phyloP scores from a whole-genome alignment of 2,329 filamentous ascomycete species.

The Sporothrix schenckii region DNA sequence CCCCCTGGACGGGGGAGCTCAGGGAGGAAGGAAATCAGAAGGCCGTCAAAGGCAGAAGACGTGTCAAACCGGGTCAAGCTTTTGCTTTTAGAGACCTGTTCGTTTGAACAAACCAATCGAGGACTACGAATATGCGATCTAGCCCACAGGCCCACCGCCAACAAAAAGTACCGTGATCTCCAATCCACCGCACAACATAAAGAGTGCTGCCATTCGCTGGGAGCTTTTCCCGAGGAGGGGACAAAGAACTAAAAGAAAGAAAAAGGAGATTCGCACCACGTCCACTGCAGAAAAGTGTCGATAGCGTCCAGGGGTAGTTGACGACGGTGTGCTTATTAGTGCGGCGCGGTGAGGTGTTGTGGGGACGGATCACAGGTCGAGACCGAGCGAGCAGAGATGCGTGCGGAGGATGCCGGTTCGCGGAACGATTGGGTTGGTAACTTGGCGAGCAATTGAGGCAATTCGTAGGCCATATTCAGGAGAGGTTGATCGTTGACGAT shows the following conservation, averaged over 20 bases:
- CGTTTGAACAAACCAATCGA: slow-evolving; percentile 8
- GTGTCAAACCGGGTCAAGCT: not conserved
- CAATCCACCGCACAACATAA: not conserved
- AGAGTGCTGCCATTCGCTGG: no score
- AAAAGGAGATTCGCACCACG: not conserved
- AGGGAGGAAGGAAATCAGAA: not conserved
- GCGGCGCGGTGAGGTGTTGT: slow-evolving; percentile 4
- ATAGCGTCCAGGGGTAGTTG: slow-evolving; percentile 9
- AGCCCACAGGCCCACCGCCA: not conserved
- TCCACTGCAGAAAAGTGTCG: slow-evolving; percentile 12
- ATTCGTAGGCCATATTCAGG: slow-evolving; percentile 8
- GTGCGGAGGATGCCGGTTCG: not conserved
- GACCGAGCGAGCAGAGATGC: not conserved
- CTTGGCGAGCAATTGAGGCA: slow-evolving; percentile 14
- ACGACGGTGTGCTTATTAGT: slow-evolving; percentile 20
- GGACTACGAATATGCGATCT: not conserved
- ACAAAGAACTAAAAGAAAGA: slow-evolving; percentile 7
- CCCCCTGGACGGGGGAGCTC: no score
- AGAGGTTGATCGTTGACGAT: not conserved
- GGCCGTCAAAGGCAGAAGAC: not conserved
- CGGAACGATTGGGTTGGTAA: not conserved
- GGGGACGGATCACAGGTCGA: slow-evolving; percentile 18
- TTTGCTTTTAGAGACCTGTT: not conserved
- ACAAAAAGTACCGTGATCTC: not conserved
- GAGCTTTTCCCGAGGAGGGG: not conserved